Conservation (phyloP, 768 basidiomycete genomes). For the Boletus reticulatus region DNA sequence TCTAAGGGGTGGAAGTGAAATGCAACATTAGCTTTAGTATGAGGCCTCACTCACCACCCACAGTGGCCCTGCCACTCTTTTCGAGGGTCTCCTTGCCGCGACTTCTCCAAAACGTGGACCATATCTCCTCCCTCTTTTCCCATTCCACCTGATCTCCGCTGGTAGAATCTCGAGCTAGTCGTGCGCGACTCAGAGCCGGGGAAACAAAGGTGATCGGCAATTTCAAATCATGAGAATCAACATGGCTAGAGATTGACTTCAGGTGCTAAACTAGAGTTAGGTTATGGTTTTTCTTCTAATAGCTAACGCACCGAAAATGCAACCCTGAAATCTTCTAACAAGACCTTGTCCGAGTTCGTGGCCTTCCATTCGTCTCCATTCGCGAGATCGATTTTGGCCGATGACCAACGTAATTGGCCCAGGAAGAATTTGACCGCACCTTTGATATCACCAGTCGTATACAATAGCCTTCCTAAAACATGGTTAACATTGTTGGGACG, state of each 20-base stretch:
- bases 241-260: conserved; percentile 51
- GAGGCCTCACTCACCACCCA: conserved; percentile 49
- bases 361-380: conserved; percentile 31
- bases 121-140: conserved; percentile 63
- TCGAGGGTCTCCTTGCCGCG: conserved; percentile 55
- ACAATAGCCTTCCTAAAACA: conserved; percentile 71
- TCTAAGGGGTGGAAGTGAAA: conserved; percentile 41
- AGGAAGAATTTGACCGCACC: conserved; percentile 80
- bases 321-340: conserved; percentile 84
- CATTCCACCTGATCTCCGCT: conserved; percentile 50
- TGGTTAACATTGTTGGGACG: conserved; percentile 6
- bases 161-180: conserved; percentile 51
- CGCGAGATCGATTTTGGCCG: conserved; percentile 14
- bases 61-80: conserved; percentile 54
- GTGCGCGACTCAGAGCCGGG: conserved; percentile 51
- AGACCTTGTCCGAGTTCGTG: conserved; percentile 58
- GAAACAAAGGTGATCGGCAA: conserved; percentile 70
- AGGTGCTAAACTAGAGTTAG: conserved; percentile 57
- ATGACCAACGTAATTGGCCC: conserved; percentile 57
- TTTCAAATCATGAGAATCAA: conserved; percentile 43
- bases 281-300: neutral
- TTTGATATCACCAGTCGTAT: conserved; percentile 83
- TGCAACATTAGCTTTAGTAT: neutral
- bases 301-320: conserved; percentile 68
- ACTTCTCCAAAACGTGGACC: conserved; percentile 58